phyloP scores from a whole-genome alignment of 805 yeast species.

The Candida oleophila region DNA sequence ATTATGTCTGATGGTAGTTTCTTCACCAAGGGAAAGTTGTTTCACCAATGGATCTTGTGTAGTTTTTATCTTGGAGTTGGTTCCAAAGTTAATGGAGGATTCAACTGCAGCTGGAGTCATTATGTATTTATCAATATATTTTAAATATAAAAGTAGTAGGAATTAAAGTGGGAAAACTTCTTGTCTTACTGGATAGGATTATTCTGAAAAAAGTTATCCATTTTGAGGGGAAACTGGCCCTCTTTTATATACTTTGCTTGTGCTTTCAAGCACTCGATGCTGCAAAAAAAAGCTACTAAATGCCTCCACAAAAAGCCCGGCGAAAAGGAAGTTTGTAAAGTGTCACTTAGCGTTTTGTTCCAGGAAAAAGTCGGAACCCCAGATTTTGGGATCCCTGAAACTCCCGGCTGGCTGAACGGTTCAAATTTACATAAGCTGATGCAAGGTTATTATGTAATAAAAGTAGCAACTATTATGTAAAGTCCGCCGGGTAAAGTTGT shows the following conservation, averaged over 20 bases:
- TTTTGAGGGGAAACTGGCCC: not conserved
- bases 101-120: constrained; percentile 46
- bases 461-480: not conserved
- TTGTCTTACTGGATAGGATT: not conserved
- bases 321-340: constrained; percentile 12
- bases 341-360: not conserved
- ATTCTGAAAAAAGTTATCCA: not conserved
- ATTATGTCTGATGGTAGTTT: constrained; percentile 77
- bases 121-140: constrained; percentile 19
- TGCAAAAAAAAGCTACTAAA: too few species aligned
- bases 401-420: not conserved
- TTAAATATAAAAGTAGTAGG: not conserved
- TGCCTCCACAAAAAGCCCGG: constrained; percentile 16
- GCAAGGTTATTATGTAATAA: not conserved
- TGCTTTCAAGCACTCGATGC: not conserved
- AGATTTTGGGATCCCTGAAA: constrained; percentile 3
- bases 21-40: constrained; percentile 51
- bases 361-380: constrained; percentile 4
- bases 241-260: not conserved
- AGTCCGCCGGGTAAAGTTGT: not conserved
- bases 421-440: not conserved
- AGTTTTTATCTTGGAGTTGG: constrained; percentile 39
- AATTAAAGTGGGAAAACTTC: not conserved
- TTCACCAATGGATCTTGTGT: constrained; percentile 41
- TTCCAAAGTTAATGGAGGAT: constrained; percentile 41